phyloP scores from a whole-genome alignment of 257 asterid species.

The Dorcoceras hygrometricum region DNA sequence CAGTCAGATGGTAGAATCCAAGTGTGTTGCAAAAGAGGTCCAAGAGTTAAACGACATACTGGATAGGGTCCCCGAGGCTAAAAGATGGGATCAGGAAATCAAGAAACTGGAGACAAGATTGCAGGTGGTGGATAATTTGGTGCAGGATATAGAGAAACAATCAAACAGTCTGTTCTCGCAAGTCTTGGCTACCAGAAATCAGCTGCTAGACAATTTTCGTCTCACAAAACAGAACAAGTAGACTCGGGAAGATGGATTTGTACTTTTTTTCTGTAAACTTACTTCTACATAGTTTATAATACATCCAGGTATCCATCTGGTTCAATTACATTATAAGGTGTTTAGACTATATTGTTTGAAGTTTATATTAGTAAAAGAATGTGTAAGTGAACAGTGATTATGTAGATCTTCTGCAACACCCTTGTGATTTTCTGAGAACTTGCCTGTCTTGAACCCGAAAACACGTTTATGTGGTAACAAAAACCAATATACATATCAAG shows the following conservation, averaged over 20 bases:
- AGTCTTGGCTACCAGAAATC: conserved; percentile 48
- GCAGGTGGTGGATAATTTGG: conserved; percentile 35
- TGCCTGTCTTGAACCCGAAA: too few species aligned
- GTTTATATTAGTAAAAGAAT: too few species aligned
- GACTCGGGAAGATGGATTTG: neutral
- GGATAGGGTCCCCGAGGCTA: conserved; percentile 16
- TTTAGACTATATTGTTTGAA: neutral
- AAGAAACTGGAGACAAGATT: conserved; percentile 34
- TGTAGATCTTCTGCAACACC: too few species aligned
- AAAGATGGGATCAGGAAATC: conserved; percentile 21
- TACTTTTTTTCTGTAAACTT: neutral
- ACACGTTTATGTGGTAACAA: too few species aligned
- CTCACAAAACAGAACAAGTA: conserved; percentile 21
- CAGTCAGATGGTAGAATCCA: conserved; percentile 23
- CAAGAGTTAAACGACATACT: conserved; percentile 40
- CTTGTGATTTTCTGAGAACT: too few species aligned
- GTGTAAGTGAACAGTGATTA: neutral
- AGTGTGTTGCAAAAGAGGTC: conserved; percentile 43
- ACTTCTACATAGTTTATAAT: neutral
- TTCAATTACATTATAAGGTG: too few species aligned
- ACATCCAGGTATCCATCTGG: neutral
- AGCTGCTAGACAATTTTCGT: conserved; percentile 45
- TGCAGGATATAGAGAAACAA: conserved; percentile 40
- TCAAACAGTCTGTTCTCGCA: conserved; percentile 43
- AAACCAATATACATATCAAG: too few species aligned